A percentile compares a stretch with the other conserved stretches of the same genome.
Evolutionary conservation across 2,329 filamentous ascomycete genomes (phyloP).

Genomic region (Venturiaceae sp.): DNA sequence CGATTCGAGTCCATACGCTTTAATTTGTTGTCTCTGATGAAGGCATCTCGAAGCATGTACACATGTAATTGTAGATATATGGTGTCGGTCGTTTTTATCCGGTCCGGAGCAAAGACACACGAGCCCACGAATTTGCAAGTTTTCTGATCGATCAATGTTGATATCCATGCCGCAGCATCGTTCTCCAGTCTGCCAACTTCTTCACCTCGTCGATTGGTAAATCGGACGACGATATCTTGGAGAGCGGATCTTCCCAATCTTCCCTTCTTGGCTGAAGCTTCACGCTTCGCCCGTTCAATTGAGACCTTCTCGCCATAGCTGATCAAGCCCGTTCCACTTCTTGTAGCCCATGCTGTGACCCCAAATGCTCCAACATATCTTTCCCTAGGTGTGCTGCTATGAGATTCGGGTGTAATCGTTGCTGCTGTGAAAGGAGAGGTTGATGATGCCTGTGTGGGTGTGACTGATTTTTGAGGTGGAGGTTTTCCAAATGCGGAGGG

Average conservation of each 20-base stretch:
- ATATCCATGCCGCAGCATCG: conserved; percentile 85
- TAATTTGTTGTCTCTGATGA: conserved; percentile 54
- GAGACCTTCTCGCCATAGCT: conserved; percentile 74
- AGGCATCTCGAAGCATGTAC: conserved; percentile 64
- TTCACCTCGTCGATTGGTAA: conserved; percentile 67
- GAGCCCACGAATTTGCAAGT: conserved; percentile 79
- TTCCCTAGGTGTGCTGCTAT: conserved; percentile 39
- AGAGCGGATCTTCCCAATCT: conserved; percentile 37
- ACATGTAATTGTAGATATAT: conserved; percentile 83
- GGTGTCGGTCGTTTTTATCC: conserved; percentile 80
- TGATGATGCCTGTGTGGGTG: conserved; percentile 8
- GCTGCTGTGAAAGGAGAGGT: conserved; percentile 11
- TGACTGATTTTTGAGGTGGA: not conserved
- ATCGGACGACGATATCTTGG: conserved; percentile 81
- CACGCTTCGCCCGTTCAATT: conserved; percentile 73
- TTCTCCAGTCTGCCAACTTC: conserved; percentile 84
- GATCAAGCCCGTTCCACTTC: conserved; percentile 65
- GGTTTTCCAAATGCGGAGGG: not conserved
- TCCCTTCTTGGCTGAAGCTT: conserved; percentile 31
- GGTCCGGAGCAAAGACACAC: conserved; percentile 83
- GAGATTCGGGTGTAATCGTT: conserved; percentile 12
- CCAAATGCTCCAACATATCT: conserved; percentile 90
- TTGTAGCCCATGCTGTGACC: conserved; percentile 83
- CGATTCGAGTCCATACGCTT: conserved; percentile 60
- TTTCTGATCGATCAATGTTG: conserved; percentile 80